Evolutionary conservation across 768 basidiomycete species (phyloP).

Genomic region (Hypholoma fasciculare): DNA sequence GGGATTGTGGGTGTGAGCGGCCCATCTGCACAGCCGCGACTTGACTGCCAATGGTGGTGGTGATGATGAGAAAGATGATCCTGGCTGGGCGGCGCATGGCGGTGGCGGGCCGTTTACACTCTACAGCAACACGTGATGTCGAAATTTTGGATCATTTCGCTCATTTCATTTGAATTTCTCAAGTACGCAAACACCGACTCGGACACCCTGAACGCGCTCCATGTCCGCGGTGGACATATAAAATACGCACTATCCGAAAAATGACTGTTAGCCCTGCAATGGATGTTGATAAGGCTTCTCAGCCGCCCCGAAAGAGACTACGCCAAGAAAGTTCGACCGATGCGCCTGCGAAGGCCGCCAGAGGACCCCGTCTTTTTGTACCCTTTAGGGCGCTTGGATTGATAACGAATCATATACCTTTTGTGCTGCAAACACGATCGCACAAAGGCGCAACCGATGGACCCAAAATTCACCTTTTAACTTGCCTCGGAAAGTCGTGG

Average conservation of each 20-base stretch:
- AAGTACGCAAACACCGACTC: not conserved
- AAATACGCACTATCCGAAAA: not conserved
- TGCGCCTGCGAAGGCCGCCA: slow-evolving; percentile 19
- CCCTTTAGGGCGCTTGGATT: slow-evolving; percentile 97
- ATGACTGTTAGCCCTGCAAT: slow-evolving; percentile 12
- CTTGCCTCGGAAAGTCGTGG: slow-evolving; percentile 89
- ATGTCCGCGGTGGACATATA: not conserved
- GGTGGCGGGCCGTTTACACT: not conserved
- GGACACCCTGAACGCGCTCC: not conserved
- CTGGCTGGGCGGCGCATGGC: not conserved
- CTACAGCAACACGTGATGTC: not conserved
- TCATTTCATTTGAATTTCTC: not conserved
- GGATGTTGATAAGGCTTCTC: slow-evolving; percentile 15
- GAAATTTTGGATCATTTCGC: slow-evolving; percentile 12
- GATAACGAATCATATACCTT: slow-evolving; percentile 88
- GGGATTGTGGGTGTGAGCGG: too few relatives aligned
- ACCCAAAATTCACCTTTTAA: slow-evolving; percentile 81
- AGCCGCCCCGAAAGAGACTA: slow-evolving; percentile 53
- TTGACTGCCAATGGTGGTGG: not conserved
- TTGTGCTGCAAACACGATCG: slow-evolving; percentile 82
- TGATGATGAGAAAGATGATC: not conserved
- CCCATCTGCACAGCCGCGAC: too few relatives aligned
- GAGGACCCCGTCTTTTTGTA: slow-evolving; percentile 68
- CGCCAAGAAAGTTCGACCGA: slow-evolving; percentile 33
- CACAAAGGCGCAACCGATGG: slow-evolving; percentile 84